Evolutionary conservation across 129 eudicot species (phyloP).

Genomic region (Lactuca sativa): DNA sequence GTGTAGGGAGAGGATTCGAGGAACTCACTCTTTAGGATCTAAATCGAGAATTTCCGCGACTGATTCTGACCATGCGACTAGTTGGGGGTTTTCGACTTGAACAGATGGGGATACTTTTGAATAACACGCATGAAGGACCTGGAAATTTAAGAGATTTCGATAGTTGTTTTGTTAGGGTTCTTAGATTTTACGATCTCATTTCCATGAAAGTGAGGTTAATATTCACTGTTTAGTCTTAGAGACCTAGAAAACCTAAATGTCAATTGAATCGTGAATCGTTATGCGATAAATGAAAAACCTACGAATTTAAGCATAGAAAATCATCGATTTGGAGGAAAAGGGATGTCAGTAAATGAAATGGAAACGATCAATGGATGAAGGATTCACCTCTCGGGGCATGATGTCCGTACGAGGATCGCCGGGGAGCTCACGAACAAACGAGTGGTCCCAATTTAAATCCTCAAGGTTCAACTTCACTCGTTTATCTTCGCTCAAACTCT

Average conservation of each 20-base stretch:
- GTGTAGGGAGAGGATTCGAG: neutral
- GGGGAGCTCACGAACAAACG: slow-evolving; percentile 90
- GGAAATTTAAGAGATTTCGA: slow-evolving; percentile 1
- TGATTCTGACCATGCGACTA: slow-evolving; percentile 94
- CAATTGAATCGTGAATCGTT: slow-evolving; percentile 1
- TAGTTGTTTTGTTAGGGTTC: slow-evolving; percentile 10
- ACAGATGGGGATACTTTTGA: slow-evolving; percentile 88
- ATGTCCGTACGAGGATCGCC: slow-evolving; percentile 75
- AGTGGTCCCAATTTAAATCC: slow-evolving; percentile 86
- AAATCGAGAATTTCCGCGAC: slow-evolving; percentile 80
- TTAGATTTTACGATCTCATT: slow-evolving; percentile 1
- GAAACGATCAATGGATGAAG: neutral
- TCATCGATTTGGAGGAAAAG: slow-evolving; percentile 8
- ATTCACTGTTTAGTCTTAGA: neutral
- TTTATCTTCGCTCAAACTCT: slow-evolving; percentile 39
- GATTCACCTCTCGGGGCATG: slow-evolving; percentile 75
- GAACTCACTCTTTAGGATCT: slow-evolving; percentile 84
- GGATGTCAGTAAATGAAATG: neutral
- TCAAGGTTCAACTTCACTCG: slow-evolving; percentile 55
- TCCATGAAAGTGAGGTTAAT: neutral
- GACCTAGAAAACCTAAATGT: slow-evolving; percentile 2
- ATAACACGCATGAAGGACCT: slow-evolving; percentile 91
- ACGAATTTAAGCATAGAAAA: neutral
- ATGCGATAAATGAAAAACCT: neutral
- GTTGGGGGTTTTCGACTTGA: slow-evolving; percentile 85